Percentiles rank a stretch among this genome's conserved stretches.
These are phyloP conservation scores for Pichia nanzhaoensis DNA, from an alignment of 805 yeast genomes.

Conservation along the genomic window DNA sequence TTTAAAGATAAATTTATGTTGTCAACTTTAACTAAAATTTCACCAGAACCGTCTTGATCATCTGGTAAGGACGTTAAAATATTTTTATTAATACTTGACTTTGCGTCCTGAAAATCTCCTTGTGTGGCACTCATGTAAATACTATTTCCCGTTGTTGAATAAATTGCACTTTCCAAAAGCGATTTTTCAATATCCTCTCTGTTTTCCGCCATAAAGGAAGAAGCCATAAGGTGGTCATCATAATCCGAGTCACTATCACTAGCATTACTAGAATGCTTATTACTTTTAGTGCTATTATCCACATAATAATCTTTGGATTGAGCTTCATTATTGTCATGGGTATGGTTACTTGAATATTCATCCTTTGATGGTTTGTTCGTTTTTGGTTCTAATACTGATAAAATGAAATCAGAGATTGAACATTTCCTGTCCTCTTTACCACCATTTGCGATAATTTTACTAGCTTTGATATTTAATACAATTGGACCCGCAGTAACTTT, in stretches of 20 bases:
- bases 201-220: constrained; percentile 28
- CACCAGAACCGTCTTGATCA: background rate
- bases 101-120: constrained; percentile 36
- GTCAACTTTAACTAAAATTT: constrained; percentile 4
- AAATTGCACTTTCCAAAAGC: constrained; percentile 50
- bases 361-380: constrained; percentile 14
- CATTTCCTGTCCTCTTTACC: constrained; percentile 42
- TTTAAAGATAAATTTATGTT: background rate
- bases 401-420: constrained; percentile 32
- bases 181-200: constrained; percentile 28
- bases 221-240: constrained; percentile 33
- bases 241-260: constrained; percentile 28
- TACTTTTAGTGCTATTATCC: background rate
- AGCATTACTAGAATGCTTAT: constrained; percentile 11
- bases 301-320: background rate
- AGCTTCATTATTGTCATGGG: constrained; percentile 2
- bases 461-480: constrained; percentile 32
- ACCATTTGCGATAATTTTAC: constrained; percentile 31
- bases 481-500: constrained; percentile 42
- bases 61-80: too few species aligned
- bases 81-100: constrained; percentile 1
- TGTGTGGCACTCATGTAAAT: constrained; percentile 74
- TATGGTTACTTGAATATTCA: constrained; percentile 13
- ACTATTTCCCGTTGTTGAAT: constrained; percentile 57
- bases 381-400: constrained; percentile 37